A percentile compares a stretch with the other conserved stretches of the same genome.
phyloP scores from a whole-genome alignment of 805 yeast genomes.

The Wickerhamiella spandovensis region DNA sequence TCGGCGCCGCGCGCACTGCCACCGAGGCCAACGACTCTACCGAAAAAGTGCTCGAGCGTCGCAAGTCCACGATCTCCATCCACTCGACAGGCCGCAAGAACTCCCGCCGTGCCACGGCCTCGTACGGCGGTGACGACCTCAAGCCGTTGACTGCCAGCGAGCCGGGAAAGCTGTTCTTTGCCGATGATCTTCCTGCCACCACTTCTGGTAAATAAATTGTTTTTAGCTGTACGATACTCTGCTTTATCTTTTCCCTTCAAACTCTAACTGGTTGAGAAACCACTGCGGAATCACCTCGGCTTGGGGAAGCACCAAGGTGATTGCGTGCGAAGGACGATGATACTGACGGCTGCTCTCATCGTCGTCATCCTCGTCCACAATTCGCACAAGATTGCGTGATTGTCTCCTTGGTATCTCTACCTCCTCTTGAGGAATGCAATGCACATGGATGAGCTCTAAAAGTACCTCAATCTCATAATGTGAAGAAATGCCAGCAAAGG shows the following conservation, averaged over 20 bases:
- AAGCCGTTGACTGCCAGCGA: conserved; percentile 19
- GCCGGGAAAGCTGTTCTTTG: conserved; percentile 19
- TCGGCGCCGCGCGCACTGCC: conserved; percentile 24
- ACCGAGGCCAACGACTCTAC: conserved; percentile 16
- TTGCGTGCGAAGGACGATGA: background rate
- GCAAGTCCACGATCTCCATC: conserved; percentile 20
- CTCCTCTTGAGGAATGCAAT: conserved; percentile 14
- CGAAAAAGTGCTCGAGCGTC: conserved; percentile 16
- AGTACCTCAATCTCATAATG: conserved; percentile 74
- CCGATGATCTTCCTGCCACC: conserved; percentile 23
- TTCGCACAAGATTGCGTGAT: background rate
- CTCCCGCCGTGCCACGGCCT: conserved; percentile 25
- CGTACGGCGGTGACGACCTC: conserved; percentile 23
- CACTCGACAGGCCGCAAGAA: conserved; percentile 10
- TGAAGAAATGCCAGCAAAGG: conserved; percentile 56
- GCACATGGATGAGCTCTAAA: conserved; percentile 55
- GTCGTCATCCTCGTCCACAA: background rate
- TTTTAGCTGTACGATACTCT: background rate
- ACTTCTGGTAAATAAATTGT: conserved; percentile 16
- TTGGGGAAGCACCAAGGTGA: background rate
- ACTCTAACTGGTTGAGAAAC: background rate
- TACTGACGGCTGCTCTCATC: background rate
- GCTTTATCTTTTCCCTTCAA: background rate
- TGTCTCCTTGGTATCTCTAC: background rate
- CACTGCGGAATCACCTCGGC: background rate